These are phyloP conservation scores for Pyricularia sp. DNA, from an alignment of 2,329 filamentous ascomycete genomes.

Conservation along the genomic window DNA sequence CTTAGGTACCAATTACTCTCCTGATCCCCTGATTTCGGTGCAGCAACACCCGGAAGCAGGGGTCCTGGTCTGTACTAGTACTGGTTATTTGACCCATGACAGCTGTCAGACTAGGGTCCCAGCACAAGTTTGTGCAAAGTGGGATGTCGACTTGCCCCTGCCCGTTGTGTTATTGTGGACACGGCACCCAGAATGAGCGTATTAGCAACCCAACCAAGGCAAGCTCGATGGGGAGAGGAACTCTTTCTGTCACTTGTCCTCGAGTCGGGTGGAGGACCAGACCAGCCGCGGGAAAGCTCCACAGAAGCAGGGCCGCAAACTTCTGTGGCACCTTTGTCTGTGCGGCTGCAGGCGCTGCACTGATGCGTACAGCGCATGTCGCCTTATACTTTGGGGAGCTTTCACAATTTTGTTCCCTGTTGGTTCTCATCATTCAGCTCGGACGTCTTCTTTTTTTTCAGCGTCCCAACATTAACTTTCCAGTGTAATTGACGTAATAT, in stretches of 20 bases:
- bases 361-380: neutral
- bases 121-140: neutral
- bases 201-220: neutral
- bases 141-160: neutral
- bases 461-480: neutral
- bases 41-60: neutral
- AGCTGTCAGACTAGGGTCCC: neutral
- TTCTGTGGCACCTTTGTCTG: neutral
- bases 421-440: neutral
- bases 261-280: neutral
- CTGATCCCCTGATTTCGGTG: conserved; percentile 1
- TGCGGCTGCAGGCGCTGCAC: neutral
- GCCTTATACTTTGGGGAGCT: neutral
- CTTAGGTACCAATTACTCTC: neutral
- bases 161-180: neutral
- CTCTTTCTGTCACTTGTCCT: neutral
- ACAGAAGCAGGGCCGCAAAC: neutral
- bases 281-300: neutral
- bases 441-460: neutral
- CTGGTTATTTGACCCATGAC: neutral
- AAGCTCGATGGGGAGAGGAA: neutral
- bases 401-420: neutral
- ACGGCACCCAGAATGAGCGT: neutral
- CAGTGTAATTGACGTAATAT: neutral
- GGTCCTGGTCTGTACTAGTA: neutral